Evolutionary conservation across 2,329 filamentous ascomycete genomes (phyloP).

Genomic region (Alternaria hordeiaustralica): DNA sequence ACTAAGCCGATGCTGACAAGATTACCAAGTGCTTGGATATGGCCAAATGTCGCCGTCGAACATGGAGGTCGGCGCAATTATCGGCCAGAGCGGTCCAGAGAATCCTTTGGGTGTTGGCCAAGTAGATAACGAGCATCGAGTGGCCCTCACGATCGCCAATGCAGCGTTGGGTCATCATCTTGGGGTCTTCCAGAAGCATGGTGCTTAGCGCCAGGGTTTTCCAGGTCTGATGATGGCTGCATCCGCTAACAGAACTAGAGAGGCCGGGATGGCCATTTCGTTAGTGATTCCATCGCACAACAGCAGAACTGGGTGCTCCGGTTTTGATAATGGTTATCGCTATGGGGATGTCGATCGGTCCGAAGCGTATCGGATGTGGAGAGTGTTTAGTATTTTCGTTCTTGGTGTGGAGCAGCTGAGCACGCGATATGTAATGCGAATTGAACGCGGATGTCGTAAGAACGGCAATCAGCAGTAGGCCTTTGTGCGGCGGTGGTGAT

Average conservation of each 20-base stretch:
- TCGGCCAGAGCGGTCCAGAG: slow-evolving; percentile 5
- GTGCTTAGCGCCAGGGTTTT: neutral
- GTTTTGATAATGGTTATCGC: slow-evolving; percentile 2
- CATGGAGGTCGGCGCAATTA: neutral
- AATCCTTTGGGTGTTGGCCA: neutral
- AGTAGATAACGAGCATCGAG: slow-evolving; percentile 6
- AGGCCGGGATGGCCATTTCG: neutral
- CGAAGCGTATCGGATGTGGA: neutral
- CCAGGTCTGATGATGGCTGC: neutral
- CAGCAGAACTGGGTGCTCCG: neutral
- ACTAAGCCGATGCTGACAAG: neutral
- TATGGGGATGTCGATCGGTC: neutral
- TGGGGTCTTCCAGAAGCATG: neutral
- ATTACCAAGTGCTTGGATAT: slow-evolving; percentile 1
- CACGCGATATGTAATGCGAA: slow-evolving; percentile 8
- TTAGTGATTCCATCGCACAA: slow-evolving; percentile 1
- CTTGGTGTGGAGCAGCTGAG: slow-evolving; percentile 2
- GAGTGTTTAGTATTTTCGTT: neutral
- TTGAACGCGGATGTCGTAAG: neutral
- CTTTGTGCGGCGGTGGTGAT: neutral
- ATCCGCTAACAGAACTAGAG: neutral
- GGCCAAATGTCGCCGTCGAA: neutral
- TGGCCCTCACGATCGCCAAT: neutral
- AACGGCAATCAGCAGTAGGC: neutral
- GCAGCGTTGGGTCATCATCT: neutral